Evolutionary conservation across 2,329 filamentous ascomycete genomes (phyloP).

Genomic region (Colletotrichum sp.): DNA sequence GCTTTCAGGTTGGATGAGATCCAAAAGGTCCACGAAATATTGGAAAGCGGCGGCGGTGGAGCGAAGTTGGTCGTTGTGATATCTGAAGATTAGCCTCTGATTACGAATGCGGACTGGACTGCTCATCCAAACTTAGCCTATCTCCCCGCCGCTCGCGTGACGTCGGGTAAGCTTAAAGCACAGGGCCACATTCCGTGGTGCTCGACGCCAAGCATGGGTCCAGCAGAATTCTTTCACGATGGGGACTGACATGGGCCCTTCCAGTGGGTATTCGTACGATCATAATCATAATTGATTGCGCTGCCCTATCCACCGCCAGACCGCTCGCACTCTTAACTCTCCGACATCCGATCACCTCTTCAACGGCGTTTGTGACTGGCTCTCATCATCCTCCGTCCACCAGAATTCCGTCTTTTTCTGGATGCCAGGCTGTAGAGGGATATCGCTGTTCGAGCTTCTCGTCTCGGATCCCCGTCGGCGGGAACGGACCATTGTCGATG

Average conservation of each 20-base stretch:
- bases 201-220: background rate
- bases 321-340: background rate
- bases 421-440: constrained; percentile 21
- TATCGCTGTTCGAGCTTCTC: constrained; percentile 22
- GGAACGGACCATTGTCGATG: background rate
- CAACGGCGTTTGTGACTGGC: background rate
- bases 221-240: background rate
- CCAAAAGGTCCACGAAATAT: background rate
- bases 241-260: background rate
- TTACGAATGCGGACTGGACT: background rate
- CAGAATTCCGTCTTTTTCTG: constrained; percentile 25
- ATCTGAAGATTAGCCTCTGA: background rate
- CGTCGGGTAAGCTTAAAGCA: background rate
- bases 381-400: constrained; percentile 16
- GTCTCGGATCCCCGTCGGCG: background rate
- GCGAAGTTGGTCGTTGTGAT: background rate
- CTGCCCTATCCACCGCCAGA: background rate
- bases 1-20: background rate
- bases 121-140: background rate
- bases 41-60: background rate
- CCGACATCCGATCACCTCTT: background rate
- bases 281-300: background rate
- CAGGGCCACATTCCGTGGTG: background rate
- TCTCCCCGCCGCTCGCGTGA: background rate
- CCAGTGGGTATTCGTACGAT: background rate